Percentiles rank a stretch among this genome's conserved stretches.
These are phyloP conservation scores for Rhodamnia rubescens DNA, from an alignment of 345 rosid species.

Conservation along the genomic window DNA sequence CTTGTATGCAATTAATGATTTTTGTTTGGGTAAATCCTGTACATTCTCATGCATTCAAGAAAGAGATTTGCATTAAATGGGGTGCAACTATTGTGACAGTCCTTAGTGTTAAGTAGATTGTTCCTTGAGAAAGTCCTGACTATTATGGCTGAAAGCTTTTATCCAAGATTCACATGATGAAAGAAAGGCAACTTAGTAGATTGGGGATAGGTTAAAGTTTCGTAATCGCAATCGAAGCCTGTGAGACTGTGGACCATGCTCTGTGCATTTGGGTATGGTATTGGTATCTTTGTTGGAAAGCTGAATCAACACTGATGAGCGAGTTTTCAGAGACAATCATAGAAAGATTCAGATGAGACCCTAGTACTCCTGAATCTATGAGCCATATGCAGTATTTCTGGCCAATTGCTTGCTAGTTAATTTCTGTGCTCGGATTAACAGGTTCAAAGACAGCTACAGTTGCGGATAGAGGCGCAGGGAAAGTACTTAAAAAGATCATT, in stretches of 20 bases:
- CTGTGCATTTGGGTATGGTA: not conserved
- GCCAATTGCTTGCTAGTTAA: not conserved
- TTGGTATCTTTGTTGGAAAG: not conserved
- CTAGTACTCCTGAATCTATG: not conserved
- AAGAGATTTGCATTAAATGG: not conserved
- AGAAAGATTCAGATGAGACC: not conserved
- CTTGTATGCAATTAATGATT: not conserved
- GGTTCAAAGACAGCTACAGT: slow-evolving; percentile 93
- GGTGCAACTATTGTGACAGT: not conserved
- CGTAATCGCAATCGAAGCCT: not conserved
- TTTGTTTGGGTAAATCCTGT: not conserved
- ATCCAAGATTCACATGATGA: not conserved
- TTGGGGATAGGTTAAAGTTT: not conserved
- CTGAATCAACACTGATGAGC: not conserved
- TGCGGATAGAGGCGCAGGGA: slow-evolving; percentile 94
- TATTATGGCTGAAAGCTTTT: not conserved
- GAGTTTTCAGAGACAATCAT: not conserved
- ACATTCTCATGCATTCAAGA: not conserved
- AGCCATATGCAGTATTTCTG: not conserved
- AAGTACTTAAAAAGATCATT: slow-evolving; percentile 92
- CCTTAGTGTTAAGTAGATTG: not conserved
- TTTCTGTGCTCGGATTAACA: slow-evolving; percentile 9
- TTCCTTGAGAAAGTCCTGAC: not conserved
- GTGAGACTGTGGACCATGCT: not conserved
- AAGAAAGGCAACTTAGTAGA: not conserved